Evolutionary conservation across 1,284 basidiomycete genomes (phyloP), one percentile per base, ranked within the genome.

Genomic region (Ceratobasidium sp.): DNA sequence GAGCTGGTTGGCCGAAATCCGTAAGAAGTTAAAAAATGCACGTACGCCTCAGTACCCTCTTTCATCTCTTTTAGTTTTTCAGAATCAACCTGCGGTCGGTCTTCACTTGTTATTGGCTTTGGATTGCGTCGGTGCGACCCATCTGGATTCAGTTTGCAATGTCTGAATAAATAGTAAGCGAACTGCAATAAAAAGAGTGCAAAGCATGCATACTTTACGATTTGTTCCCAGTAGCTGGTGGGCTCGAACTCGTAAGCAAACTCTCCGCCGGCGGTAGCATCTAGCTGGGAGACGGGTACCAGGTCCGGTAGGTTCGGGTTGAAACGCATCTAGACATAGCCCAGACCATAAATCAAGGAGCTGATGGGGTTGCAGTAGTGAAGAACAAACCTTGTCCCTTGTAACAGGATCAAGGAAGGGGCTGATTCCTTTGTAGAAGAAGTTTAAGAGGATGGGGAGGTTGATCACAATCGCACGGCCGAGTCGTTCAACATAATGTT

Each of bases 371-470:
- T n/a, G 35, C 55, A n/a, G n/a, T 5, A 38, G 16, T 26, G 3
- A 21, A 21, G 14, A 21, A 74, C 85, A 50, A 71, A 92, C 91
- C 87, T 97, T 97, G 77, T 95, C 93, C 69, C 92, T 87, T 0
- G 95, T 97, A 52, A 95, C 87, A 5, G 95, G 95, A 80, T 97
- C 95, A 73, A 98, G 81, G 84, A 97, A 95, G 0, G 95, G 94
- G 7, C 89, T 84, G 76, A 98, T 91, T 46, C 91, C 92, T 75
- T 91, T 91, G 83, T 95, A 96, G 84, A 95, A 95, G 78, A 94
- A 93, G 79, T 84, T 92, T 73, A 95, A 86, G 67, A 94, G 84
- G 75, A 84, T 81, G 14, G 95, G 94, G 63, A 95, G 89, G 79
- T 96, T 95, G 62, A 92, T 88, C 46, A 96, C 90, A 47, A 96